A percentile compares a stretch with the other conserved stretches of the same genome.
Evolutionary conservation across 1,139 yeast genomes (phyloP).

Genomic region (Ogataea hybrid): DNA sequence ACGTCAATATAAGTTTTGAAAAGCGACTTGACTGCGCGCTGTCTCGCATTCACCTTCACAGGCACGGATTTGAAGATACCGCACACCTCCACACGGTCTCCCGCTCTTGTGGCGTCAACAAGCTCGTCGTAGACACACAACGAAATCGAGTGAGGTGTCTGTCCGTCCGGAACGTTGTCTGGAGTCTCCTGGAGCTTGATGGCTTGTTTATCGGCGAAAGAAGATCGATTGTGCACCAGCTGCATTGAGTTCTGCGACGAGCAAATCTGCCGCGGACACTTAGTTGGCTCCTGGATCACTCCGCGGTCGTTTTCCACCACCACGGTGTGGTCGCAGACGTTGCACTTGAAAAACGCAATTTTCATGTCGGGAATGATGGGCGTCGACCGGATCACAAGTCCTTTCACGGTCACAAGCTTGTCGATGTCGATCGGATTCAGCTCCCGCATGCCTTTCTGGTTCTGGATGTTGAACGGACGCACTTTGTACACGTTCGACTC

Average conservation of each 20-base stretch:
- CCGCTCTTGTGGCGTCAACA: no score
- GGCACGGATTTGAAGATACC: no score
- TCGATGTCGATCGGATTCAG: conserved; percentile 95
- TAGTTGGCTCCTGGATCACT: conserved; percentile 86
- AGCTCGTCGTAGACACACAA: no score
- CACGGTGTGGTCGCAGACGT: conserved; percentile 90
- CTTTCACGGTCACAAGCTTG: conserved; percentile 87
- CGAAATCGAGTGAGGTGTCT: no score
- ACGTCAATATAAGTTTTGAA: no score
- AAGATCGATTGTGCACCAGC: conserved; percentile 84
- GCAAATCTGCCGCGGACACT: conserved; percentile 88
- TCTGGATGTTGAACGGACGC: conserved; percentile 77
- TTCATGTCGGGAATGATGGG: conserved; percentile 98
- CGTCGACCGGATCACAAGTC: conserved; percentile 84
- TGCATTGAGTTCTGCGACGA: conserved; percentile 87
- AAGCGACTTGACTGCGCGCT: no score
- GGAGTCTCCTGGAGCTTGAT: conserved; percentile 86
- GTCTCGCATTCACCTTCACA: no score
- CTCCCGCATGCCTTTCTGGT: conserved; percentile 85
- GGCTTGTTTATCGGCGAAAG: conserved; percentile 94
- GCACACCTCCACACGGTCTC: no score
- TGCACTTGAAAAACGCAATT: conserved; percentile 93
- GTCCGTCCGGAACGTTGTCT: no score
- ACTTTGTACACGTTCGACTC: conserved; percentile 83
- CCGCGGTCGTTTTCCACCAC: conserved; percentile 95